A percentile compares a stretch with the other conserved stretches of the same genome.
phyloP scores from a whole-genome alignment of 1,139 yeast species.

The Magnusiomyces tetraspermus region DNA sequence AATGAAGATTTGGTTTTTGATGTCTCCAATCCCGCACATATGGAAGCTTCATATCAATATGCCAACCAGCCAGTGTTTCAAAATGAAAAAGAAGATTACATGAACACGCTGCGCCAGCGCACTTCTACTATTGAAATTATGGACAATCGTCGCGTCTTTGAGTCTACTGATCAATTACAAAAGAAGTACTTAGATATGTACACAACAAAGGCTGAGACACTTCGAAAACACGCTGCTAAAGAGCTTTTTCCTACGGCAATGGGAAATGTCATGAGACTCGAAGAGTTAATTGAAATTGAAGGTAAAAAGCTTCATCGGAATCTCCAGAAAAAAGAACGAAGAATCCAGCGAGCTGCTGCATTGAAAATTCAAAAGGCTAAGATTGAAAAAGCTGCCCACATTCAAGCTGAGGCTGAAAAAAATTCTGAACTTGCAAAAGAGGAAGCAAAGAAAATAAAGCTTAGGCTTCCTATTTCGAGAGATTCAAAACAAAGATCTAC shows the following conservation, averaged over 20 bases:
- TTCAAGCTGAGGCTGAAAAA: constrained; percentile 15
- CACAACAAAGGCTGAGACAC: constrained; percentile 17
- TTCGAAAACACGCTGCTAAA: constrained; percentile 21
- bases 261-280: constrained; percentile 19
- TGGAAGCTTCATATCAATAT: constrained; percentile 15
- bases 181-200: constrained; percentile 16
- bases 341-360: constrained; percentile 13
- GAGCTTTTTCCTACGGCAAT: constrained; percentile 22
- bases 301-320: constrained; percentile 13
- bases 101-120: constrained; percentile 16
- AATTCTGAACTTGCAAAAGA: constrained; percentile 18
- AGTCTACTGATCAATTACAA: constrained; percentile 15
- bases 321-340: constrained; percentile 10
- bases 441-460: background rate
- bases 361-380: constrained; percentile 12
- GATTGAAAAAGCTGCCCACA: constrained; percentile 11
- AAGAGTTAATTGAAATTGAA: constrained; percentile 19
- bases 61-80: constrained; percentile 17
- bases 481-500: background rate
- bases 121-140: constrained; percentile 13
- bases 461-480: background rate
- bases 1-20: constrained; percentile 15
- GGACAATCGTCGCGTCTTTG: constrained; percentile 14
- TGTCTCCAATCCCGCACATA: constrained; percentile 12
- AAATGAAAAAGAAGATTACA: constrained; percentile 21